Base-by-base conservation (phyloP, 202 grass and related monocot species). In the Carex arenaria region DNA sequence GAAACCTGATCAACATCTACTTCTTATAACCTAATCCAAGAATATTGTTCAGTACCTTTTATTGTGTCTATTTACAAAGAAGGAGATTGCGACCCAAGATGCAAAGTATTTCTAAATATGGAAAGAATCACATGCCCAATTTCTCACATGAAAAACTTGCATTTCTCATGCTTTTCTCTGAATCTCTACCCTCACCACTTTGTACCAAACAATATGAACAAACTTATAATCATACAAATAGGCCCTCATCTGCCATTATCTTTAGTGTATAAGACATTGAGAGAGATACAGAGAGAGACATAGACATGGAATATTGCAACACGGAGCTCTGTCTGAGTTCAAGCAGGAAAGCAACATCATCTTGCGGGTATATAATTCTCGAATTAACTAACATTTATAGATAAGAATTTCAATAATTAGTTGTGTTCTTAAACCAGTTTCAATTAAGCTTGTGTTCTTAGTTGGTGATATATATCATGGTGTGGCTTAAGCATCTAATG, bases 261-360 rank as follows among this genome's bases (percentile, higher is more conserved):
- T 80, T 64, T 34, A 57, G 77, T 82, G 17, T 68, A 13, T 1
- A 32, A 38, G 18, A 81, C 52, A 76, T 36, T 30, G 20, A 49
- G 61, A 67, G 61, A 66, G 22, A 72, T 34, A 34, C 32, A 34
- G 36, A 40, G 38, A 40, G 38, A 40, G 31, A 72, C 49, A 52
- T 18, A 61, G 61, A 45, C 45, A 82, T 82, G 80, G 80, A 68
- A 55, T 28, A 75, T 18, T 82, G 80, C 17, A 54, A 82, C 45
- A 82, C 80, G 3, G 80, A 82, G 80, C 80, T 82, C 8, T 68
- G 80, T 8, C 80, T 82, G 19, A 82, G 80, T 82, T 61, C 14
- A 19, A 31, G n/a, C n/a, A 32, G 23, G 14, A 53, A 38, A 49
- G 63, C 43, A 53, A 30, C 61, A 61, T 82, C 26, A 32, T 68